Base-by-base conservation (phyloP, 2,329 filamentous ascomycete species). In the Sarocladium brachiariae region DNA sequence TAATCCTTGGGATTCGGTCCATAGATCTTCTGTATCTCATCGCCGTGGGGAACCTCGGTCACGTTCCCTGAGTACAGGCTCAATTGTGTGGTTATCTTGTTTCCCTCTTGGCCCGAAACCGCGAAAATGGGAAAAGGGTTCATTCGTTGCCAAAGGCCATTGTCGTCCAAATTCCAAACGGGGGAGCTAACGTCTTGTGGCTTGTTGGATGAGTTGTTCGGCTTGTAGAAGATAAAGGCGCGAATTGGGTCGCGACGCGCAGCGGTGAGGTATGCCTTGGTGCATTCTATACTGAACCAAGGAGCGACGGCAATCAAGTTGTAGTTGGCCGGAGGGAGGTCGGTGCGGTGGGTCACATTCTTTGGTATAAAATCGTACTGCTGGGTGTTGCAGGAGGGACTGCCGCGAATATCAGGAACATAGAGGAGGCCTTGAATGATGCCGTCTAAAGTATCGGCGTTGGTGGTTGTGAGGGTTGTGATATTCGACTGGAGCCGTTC, bases 71-170 rank as follows among this genome's bases (percentile, higher is more conserved):
- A 95, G 65, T 96, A 96, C 21, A 78, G 69, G 34, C 82, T 80
- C 34, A 95, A 72, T 61, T 89, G 78, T 8, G 77, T 64, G 76
- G 96, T 86, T 66, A 96, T 76, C 30, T 75, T 71, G 11, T 70
- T 65, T 19, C 90, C 92, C 18, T 80, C 75, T 9, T 72, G 66
- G 6, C 86, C 83, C 0, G 89, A 79, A 14, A 97, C 72, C 35
- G 88, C 90, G 67, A 93, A 96, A 11, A 96, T 81, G 0, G 92
- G 91, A 59, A 83, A 96, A 24, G 77, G 73, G 59, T 85, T 85
- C n/a, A 73, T 68, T 1, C 70, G 67, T 63, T 82, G 86, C 90
- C 90, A 96, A n/a, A 70, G 70, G 11, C 77, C 81, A 13, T 75
- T 76, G 61, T 89, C 86, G 14, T 80, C 71, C 16, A 95, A 71